Base-by-base conservation (phyloP, 768 basidiomycete genomes). In the Phylloporus arenicola region DNA sequence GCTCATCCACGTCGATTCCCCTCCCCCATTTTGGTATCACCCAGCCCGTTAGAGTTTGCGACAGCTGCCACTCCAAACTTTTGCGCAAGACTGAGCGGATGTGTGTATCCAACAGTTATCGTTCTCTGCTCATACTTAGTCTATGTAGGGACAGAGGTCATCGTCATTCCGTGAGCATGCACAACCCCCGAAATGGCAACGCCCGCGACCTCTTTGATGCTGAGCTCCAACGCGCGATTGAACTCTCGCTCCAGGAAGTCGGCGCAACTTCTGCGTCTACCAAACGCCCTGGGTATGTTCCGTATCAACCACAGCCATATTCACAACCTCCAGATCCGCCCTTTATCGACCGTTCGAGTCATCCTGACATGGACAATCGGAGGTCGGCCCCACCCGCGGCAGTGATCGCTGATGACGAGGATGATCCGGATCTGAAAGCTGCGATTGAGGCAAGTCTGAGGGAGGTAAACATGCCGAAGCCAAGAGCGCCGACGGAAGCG, bases 401-500 rank as follows among this genome's bases (percentile, higher is more conserved):
- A 13, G 57, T 62, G 14, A 71, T 67, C 5, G 16, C 34, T 3
- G 81, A 75, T 11, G 87, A 91, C 11, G 94, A 95, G 29, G 88
- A 95, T 3, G 95, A 99, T 67, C 88, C 88, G 11, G 93, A 98
- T 51, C 73, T 99, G 17, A 81, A 77, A 51, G 89, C 95, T 17
- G 96, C 96, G 0, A 99, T 99, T 45, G 92, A 97, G 63, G 96
- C 96, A 0, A 92, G 88, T 63, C 68, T 99, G 54, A 77, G 84
- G n/a, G 96, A 99, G 59, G 84, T 80, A 3, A 82, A 76, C 51
- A 83, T 87, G 11, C 85, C 86, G 0, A 81, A 76, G 54, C 83
- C 91, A 7, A 91, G 88, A 58, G 89, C 88, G 0, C 92, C 92
- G 1, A 67, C 78, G 16, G 79, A 75, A 10, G 59, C 79, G 7